Evolutionary conservation across 306 rosid genomes (phyloP).

Genomic region (Dicorynia guianensis): DNA sequence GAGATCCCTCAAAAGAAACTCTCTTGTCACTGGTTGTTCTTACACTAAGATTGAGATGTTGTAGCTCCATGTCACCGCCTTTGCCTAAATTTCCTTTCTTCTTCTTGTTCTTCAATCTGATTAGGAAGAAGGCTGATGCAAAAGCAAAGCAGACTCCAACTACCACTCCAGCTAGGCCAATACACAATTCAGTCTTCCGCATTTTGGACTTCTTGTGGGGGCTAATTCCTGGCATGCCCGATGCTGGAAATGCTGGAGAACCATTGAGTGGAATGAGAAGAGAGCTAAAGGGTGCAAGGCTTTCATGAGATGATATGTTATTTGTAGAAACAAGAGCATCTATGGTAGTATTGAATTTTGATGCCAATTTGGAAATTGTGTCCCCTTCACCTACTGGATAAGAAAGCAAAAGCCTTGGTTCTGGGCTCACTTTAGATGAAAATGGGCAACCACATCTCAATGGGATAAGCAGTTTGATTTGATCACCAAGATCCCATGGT

Average conservation of each 20-base stretch:
- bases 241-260: constrained; percentile 46
- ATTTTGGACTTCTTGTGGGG: constrained; percentile 64
- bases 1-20: constrained; percentile 78
- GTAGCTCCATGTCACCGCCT: constrained; percentile 76
- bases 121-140: constrained; percentile 51
- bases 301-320: constrained; percentile 53
- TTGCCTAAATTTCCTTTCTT: constrained; percentile 46
- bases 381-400: constrained; percentile 75
- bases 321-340: constrained; percentile 66
- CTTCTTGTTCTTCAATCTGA: constrained; percentile 65
- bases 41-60: constrained; percentile 78
- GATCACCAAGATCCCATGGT: constrained; percentile 58
- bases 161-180: constrained; percentile 57
- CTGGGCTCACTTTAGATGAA: constrained; percentile 45
- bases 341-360: constrained; percentile 66
- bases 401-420: constrained; percentile 64
- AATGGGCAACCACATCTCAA: constrained; percentile 83
- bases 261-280: constrained; percentile 70
- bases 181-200: constrained; percentile 53
- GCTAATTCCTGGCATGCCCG: constrained; percentile 44
- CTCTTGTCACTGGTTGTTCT: constrained; percentile 86
- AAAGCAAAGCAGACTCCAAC: constrained; percentile 62
- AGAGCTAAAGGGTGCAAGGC: constrained; percentile 62
- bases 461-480: constrained; percentile 60
- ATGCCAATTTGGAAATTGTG: constrained; percentile 68